Evolutionary conservation across 208 protist genomes (phyloP).

Genomic region (Phytomonas francai): DNA sequence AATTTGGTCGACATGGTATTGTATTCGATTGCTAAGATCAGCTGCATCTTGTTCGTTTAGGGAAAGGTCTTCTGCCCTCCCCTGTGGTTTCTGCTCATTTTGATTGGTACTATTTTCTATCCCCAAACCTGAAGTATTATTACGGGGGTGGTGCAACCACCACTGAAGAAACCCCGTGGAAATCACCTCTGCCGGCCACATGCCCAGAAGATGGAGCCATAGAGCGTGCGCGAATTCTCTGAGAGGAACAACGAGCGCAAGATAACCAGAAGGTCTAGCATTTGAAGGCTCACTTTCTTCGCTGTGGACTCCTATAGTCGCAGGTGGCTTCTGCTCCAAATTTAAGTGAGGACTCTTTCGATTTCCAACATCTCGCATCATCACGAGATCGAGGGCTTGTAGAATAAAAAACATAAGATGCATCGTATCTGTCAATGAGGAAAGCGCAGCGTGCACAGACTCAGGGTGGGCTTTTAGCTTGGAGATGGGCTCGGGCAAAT

Average conservation of each 20-base stretch:
- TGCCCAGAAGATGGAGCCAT: conserved; percentile 23
- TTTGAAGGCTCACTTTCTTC: not conserved
- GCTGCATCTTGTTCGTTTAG: not conserved
- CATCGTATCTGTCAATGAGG: not conserved
- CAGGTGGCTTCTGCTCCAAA: not conserved
- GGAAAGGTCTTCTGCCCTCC: not conserved
- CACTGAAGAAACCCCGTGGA: conserved; percentile 40
- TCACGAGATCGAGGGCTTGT: not conserved
- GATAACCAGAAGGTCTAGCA: not conserved
- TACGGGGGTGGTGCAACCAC: conserved; percentile 33
- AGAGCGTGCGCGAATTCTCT: not conserved
- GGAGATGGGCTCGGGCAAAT: not conserved
- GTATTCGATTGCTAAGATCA: not conserved
- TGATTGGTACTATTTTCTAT: not conserved
- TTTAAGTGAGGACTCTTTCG: not conserved
- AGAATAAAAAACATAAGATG: not conserved
- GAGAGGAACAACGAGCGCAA: not conserved
- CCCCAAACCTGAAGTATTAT: not conserved
- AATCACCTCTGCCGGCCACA: conserved; percentile 27
- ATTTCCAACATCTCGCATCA: not conserved
- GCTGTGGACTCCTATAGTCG: not conserved
- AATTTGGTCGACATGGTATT: not conserved
- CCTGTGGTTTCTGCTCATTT: not conserved
- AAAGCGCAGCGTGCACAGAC: not conserved
- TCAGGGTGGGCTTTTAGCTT: not conserved